These are phyloP conservation scores for Botrytis paeoniae DNA, from an alignment of 2,329 filamentous ascomycete species.

Conservation along the genomic window DNA sequence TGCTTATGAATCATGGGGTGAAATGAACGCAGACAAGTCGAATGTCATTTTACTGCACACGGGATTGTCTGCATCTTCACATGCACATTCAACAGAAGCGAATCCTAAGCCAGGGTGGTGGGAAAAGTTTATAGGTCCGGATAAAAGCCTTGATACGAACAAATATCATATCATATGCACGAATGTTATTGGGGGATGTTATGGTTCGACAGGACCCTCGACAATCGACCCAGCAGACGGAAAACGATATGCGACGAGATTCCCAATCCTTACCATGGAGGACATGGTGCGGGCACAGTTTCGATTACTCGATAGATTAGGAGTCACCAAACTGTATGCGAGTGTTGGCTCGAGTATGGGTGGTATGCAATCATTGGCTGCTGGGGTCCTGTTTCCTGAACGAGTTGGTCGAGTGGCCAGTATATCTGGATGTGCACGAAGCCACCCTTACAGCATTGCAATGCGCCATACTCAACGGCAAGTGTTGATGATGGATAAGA, in stretches of 20 bases:
- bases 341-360: conserved; percentile 97
- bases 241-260: conserved; percentile 85
- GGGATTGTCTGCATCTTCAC: conserved; percentile 92
- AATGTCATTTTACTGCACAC: conserved; percentile 94
- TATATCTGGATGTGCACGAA: conserved; percentile 90
- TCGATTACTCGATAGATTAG: conserved; percentile 74
- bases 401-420: conserved; percentile 79
- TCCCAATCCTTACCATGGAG: conserved; percentile 91
- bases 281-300: conserved; percentile 99
- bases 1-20: conserved; percentile 91
- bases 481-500: conserved; percentile 98
- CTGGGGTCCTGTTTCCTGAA: conserved; percentile 77
- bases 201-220: conserved; percentile 87
- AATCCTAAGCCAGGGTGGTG: conserved; percentile 96
- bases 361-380: conserved; percentile 93
- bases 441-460: conserved; percentile 95
- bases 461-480: conserved; percentile 98
- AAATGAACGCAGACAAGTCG: conserved; percentile 71
- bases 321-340: conserved; percentile 77
- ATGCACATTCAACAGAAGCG: conserved; percentile 83
- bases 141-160: conserved; percentile 78
- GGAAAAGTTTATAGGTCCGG: conserved; percentile 96
- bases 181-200: conserved; percentile 94
- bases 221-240: conserved; percentile 84
- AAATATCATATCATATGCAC: conserved; percentile 95